These are phyloP conservation scores for Cordyceps pruinosa DNA, from an alignment of 2,329 filamentous ascomycete species.

Conservation along the genomic window DNA sequence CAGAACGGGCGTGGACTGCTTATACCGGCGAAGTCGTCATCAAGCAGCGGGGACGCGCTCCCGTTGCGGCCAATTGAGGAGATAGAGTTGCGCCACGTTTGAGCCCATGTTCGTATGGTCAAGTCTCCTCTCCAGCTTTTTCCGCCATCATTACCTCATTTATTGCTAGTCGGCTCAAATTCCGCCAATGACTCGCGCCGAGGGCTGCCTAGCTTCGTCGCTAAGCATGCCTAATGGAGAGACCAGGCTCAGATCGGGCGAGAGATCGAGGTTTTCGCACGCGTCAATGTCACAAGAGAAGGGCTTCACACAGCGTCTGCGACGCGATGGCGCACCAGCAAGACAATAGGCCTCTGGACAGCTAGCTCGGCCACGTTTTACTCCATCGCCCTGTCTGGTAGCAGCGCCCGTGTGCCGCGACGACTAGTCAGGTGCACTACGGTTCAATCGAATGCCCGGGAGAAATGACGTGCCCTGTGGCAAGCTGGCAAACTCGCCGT, in stretches of 20 bases:
- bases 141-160: not conserved
- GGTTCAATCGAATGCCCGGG: no score
- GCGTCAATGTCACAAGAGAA: not conserved
- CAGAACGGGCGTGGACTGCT: no score
- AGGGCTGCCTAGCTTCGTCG: not conserved
- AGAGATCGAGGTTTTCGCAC: not conserved
- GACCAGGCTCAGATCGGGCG: not conserved
- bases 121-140: not conserved
- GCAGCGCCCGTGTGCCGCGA: no score
- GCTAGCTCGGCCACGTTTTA: not conserved
- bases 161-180: not conserved
- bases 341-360: no score
- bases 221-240: not conserved
- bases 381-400: not conserved
- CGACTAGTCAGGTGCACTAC: no score
- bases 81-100: constrained; percentile 6
- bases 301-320: not conserved
- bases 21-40: not conserved
- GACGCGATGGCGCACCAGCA: no score
- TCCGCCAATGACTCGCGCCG: not conserved
- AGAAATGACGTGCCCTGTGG: no score
- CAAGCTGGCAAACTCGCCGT: no score
- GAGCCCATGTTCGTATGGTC: not conserved
- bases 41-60: not conserved
- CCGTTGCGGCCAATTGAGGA: not conserved